Evolutionary conservation across 495 filamentous ascomycete species (phyloP).

Genomic region (Penicillium psychrofluorescens): DNA sequence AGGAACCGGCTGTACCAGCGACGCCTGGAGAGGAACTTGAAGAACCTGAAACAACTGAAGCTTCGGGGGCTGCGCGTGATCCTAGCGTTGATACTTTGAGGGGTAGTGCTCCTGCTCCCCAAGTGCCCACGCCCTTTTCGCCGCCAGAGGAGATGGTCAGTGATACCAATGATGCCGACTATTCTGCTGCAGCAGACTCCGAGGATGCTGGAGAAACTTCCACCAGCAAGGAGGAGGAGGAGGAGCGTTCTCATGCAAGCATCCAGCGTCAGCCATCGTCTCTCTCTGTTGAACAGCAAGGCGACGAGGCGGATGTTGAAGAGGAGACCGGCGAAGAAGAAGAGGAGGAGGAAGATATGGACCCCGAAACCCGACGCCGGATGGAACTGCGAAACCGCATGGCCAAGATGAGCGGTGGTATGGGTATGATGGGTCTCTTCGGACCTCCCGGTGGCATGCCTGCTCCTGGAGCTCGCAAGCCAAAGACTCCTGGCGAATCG

Average conservation of each 20-base stretch:
- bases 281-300: slow-evolving; percentile 9
- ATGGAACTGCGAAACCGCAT: slow-evolving; percentile 89
- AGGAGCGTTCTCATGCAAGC: slow-evolving; percentile 38
- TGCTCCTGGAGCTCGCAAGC: slow-evolving; percentile 34
- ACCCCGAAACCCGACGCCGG: slow-evolving; percentile 79
- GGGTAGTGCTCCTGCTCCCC: slow-evolving; percentile 35
- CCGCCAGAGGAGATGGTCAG: slow-evolving; percentile 49
- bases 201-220: slow-evolving; percentile 74
- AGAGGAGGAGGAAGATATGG: slow-evolving; percentile 87
- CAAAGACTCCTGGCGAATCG: slow-evolving; percentile 50
- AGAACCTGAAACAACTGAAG: slow-evolving; percentile 41
- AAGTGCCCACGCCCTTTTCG: slow-evolving; percentile 34
- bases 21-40: slow-evolving; percentile 23
- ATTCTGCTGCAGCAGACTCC: slow-evolving; percentile 79
- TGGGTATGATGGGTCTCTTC: slow-evolving; percentile 96
- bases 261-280: slow-evolving; percentile 11
- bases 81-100: slow-evolving; percentile 51
- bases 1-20: slow-evolving; percentile 13
- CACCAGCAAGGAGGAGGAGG: slow-evolving; percentile 67
- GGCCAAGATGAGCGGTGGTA: slow-evolving; percentile 97
- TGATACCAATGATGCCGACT: slow-evolving; percentile 84
- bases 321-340: slow-evolving; percentile 66
- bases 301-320: slow-evolving; percentile 39
- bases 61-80: slow-evolving; percentile 29
- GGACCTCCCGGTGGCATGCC: slow-evolving; percentile 56